These are phyloP conservation scores for Clonostachys solani DNA, from an alignment of 2,329 filamentous ascomycete species.

Conservation along the genomic window DNA sequence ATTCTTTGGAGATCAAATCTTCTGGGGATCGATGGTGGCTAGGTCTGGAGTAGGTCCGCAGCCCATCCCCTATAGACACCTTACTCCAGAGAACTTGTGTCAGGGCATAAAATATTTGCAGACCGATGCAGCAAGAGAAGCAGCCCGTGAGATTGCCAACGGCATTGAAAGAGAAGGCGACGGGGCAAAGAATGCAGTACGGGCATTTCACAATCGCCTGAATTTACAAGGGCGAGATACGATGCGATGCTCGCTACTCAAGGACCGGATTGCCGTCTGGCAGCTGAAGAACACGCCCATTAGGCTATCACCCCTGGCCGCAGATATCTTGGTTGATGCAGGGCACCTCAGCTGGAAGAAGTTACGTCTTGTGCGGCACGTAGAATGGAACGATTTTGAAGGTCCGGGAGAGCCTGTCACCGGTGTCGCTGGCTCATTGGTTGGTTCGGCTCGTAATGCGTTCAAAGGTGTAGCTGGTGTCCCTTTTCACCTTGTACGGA, in stretches of 20 bases:
- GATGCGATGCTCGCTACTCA: slow-evolving; percentile 64
- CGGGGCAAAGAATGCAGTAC: slow-evolving; percentile 65
- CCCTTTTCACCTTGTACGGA: slow-evolving; percentile 57
- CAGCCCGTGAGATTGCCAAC: slow-evolving; percentile 54
- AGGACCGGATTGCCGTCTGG: slow-evolving; percentile 63
- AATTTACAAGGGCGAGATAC: slow-evolving; percentile 42
- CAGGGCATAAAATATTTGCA: slow-evolving; percentile 69
- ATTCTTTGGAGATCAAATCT: slow-evolving; percentile 77
- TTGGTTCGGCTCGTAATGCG: slow-evolving; percentile 52
- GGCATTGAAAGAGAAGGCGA: slow-evolving; percentile 61
- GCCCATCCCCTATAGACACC: slow-evolving; percentile 63
- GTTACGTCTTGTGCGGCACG: slow-evolving; percentile 59
- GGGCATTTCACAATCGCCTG: slow-evolving; percentile 60
- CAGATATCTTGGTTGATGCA: slow-evolving; percentile 57
- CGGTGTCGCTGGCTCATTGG: slow-evolving; percentile 57
- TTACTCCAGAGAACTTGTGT: slow-evolving; percentile 59
- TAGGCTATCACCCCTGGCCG: slow-evolving; percentile 58
- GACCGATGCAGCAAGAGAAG: slow-evolving; percentile 52
- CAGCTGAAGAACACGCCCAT: slow-evolving; percentile 56
- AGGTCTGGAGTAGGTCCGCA: slow-evolving; percentile 60
- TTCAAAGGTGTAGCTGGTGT: slow-evolving; percentile 61
- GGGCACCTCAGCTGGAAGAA: slow-evolving; percentile 61
- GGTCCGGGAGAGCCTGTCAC: slow-evolving; percentile 71
- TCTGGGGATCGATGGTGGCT: slow-evolving; percentile 70
- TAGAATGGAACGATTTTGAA: slow-evolving; percentile 74